Base-by-base conservation (phyloP, 805 yeast species). In the Candida wancherniae region DNA sequence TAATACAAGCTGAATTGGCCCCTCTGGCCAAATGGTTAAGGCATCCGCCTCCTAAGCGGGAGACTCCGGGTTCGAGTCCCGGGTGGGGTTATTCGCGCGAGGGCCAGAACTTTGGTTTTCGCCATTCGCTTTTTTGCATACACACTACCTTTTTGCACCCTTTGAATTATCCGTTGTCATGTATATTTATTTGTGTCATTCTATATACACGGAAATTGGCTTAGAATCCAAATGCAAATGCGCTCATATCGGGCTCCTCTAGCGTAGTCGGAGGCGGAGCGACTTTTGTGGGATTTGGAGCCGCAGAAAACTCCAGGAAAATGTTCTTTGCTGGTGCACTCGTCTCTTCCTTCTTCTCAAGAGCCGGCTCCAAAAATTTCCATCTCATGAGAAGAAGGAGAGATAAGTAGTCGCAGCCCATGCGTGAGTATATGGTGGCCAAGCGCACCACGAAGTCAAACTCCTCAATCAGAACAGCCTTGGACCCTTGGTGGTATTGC, bases 331-430 rank as follows among this genome's bases (percentile, higher is more conserved):
- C n/a, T 9, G 28, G n/a, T 17, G 6, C 25, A 5, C 8, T 13
- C 16, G 17, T 5, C 6, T 33, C 31, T 4, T 17, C 11, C 12
- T 19, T 28, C 23, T 26, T 33, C 6, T 31, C 31, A 9, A 40
- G 47, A 16, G 37, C 31, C 16, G 29, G 39, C 22, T 43, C 39
- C 22, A 44, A 33, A 48, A 86, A 87, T 18, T 59, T 58, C 96
- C 96, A 88, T 37, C 73, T 75, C 28, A 63, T 65, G 2, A 81
- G 62, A 26, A 87, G 53, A 30, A 75, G 69, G 15, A 84, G 50
- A 0, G 87, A 77, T 24, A 90, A 54, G 37, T 77, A 73, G 47
- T 88, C 94, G 58, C 97, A 88, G 0, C 97, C 97, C 95, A 88
- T 85, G 35, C 94, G 66, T 10, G 75, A 68, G 48, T 86, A 84